Evolutionary conservation across 2,329 filamentous ascomycete species (phyloP).

Genomic region (Trichoderma sp.): DNA sequence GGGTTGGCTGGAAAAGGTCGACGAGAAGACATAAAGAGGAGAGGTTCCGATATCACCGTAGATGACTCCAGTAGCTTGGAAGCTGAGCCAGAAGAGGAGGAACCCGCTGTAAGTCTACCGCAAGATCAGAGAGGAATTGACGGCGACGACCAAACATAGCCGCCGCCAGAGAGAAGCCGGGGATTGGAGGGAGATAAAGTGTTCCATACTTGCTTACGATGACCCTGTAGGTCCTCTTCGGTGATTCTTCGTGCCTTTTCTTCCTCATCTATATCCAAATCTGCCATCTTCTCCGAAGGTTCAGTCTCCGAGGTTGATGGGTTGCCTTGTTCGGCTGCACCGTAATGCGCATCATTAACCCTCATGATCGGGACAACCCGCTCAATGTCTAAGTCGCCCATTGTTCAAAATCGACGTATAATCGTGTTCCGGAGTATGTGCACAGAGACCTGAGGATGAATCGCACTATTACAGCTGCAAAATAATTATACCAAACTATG

Average conservation of each 20-base stretch:
- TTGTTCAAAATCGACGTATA: not conserved
- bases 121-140: slow-evolving; percentile 10
- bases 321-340: not conserved
- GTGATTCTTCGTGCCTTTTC: not conserved
- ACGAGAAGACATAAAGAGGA: slow-evolving; percentile 69
- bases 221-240: not conserved
- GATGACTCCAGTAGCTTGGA: slow-evolving; percentile 64
- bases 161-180: not conserved
- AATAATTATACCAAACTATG: too few relatives aligned
- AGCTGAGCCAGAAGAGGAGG: slow-evolving; percentile 49
- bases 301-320: not conserved
- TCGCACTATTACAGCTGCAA: not conserved
- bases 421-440: not conserved
- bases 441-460: not conserved
- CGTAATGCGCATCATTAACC: not conserved
- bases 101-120: slow-evolving; percentile 29
- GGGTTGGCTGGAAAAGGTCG: slow-evolving; percentile 59
- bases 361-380: not conserved
- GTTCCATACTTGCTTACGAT: not conserved
- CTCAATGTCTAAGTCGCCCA: not conserved
- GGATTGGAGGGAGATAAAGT: not conserved
- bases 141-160: not conserved
- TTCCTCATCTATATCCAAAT: not conserved
- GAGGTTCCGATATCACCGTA: slow-evolving; percentile 67
- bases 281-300: not conserved